Conservation (phyloP, 805 yeast genomes). For the Jamesozyma gamospora region DNA sequence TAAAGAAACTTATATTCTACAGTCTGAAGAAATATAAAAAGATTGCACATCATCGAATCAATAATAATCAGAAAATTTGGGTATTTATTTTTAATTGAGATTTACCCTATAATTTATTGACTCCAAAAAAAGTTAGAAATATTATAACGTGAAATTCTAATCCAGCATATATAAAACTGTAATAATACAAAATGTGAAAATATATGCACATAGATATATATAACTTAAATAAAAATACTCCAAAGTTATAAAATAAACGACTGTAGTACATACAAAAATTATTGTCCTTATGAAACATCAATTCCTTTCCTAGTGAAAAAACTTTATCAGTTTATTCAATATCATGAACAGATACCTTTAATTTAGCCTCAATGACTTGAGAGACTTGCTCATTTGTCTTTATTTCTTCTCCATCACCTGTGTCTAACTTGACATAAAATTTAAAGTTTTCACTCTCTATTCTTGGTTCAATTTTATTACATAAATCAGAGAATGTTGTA, state of each 20-base stretch:
- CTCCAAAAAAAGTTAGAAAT: too few species aligned
- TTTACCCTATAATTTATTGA: too few species aligned
- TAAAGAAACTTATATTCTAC: too few species aligned
- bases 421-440: constrained; percentile 27
- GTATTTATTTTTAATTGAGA: too few species aligned
- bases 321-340: too few species aligned
- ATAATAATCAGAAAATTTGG: too few species aligned
- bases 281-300: neutral
- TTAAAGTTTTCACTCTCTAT: constrained; percentile 33
- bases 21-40: too few species aligned
- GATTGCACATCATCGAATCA: too few species aligned
- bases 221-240: neutral
- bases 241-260: neutral
- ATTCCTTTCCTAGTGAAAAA: neutral
- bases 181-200: neutral
- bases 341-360: constrained; percentile 29
- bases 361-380: constrained; percentile 27
- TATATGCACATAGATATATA: neutral
- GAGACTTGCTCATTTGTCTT: constrained; percentile 27
- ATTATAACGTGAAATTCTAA: too few species aligned
- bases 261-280: neutral
- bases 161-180: too few species aligned
- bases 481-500: constrained; percentile 40
- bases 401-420: constrained; percentile 29
- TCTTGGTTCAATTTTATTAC: constrained; percentile 42